These are phyloP conservation scores for Cucurbitaria berberidis DNA, from an alignment of 2,329 filamentous ascomycete genomes.

Conservation along the genomic window DNA sequence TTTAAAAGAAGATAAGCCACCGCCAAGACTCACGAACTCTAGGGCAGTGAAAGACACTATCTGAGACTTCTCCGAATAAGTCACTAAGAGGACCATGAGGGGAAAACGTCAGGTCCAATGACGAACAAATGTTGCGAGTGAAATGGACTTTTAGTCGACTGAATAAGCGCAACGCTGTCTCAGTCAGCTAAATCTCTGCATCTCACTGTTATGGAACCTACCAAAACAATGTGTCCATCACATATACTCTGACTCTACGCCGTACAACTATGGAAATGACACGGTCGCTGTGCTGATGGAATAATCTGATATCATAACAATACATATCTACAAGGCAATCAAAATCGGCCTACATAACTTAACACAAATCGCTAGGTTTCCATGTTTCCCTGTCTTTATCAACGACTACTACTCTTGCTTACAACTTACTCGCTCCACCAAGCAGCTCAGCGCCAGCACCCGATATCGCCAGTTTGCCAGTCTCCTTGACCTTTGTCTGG, in stretches of 20 bases:
- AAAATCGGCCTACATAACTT: not conserved
- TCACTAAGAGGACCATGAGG: no score
- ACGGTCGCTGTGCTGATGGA: not conserved
- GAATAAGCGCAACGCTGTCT: no score
- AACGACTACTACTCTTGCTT: slow-evolving; percentile 4
- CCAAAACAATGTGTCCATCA: no score
- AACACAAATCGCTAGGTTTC: not conserved
- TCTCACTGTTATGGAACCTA: no score
- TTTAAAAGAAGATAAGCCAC: not conserved
- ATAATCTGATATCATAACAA: slow-evolving; percentile 2
- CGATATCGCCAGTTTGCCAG: slow-evolving; percentile 84
- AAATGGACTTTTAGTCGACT: no score
- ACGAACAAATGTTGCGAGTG: no score
- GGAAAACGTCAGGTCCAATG: no score
- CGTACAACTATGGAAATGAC: no score
- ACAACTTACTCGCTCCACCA: slow-evolving; percentile 52
- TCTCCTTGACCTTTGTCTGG: slow-evolving; percentile 90
- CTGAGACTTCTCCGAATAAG: not conserved
- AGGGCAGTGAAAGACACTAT: not conserved
- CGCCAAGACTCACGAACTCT: no score
- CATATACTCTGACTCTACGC: no score
- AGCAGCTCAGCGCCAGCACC: slow-evolving; percentile 81
- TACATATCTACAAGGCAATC: slow-evolving; percentile 7
- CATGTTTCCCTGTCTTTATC: not conserved
- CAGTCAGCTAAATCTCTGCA: no score